Evolutionary conservation across 768 basidiomycete species (phyloP).

Genomic region (Termitomyces bulborhizus): DNA sequence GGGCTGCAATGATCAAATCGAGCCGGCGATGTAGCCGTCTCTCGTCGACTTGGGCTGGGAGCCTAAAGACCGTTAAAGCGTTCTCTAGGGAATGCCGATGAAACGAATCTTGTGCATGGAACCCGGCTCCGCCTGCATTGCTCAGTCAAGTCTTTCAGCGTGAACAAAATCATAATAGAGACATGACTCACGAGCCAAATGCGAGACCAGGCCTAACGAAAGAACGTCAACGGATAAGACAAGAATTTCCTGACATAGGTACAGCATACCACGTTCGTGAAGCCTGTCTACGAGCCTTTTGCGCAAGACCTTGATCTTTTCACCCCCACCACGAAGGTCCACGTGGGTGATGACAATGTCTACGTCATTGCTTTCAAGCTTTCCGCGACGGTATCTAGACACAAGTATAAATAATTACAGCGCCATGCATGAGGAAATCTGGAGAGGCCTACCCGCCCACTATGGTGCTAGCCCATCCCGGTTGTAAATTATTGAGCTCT

Average conservation of each 20-base stretch:
- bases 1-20: constrained; percentile 78
- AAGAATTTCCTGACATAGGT: not conserved
- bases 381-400: constrained; percentile 78
- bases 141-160: not conserved
- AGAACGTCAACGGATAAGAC: not conserved
- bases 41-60: constrained; percentile 35
- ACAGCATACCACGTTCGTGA: constrained; percentile 44
- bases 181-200: constrained; percentile 68
- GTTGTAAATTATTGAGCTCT: constrained; percentile 57
- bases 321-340: constrained; percentile 33
- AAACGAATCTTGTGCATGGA: constrained; percentile 48
- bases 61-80: constrained; percentile 70
- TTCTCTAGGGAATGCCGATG: constrained; percentile 83
- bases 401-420: constrained; percentile 20
- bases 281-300: constrained; percentile 53
- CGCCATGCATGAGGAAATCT: not conserved
- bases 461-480: constrained; percentile 69
- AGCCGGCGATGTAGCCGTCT: constrained; percentile 58
- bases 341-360: constrained; percentile 86
- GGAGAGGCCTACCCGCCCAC: constrained; percentile 65
- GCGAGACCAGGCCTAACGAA: constrained; percentile 60
- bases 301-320: constrained; percentile 56
- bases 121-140: constrained; percentile 51
- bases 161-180: not conserved
- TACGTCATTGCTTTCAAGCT: constrained; percentile 74